Base-by-base conservation (phyloP, 1,139 yeast species). In the Suhomyces guaymorum region DNA sequence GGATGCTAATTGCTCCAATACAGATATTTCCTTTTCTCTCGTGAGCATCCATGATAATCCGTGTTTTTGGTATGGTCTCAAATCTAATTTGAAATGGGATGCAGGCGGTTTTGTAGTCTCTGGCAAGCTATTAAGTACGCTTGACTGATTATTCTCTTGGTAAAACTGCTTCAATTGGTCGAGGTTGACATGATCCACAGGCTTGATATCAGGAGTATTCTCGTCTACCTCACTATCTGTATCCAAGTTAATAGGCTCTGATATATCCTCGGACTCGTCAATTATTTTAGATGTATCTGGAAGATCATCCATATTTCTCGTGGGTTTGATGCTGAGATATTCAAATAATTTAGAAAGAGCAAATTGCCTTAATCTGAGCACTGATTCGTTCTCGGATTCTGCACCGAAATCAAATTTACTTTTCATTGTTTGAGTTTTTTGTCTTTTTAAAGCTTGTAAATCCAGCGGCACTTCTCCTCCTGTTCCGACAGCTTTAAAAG, bases 1-100 rank as follows among this genome's bases (percentile, higher is more conserved):
- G 2, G 45, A 33, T 3, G 65, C 55, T 15, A 67, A 55, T 13
- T 42, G 33, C 30, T 70, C 71, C 25, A 76, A 57, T 5, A 57
- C 41, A 4, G 58, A 68, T 22, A 70, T 61, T 44, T 80, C 83
- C 35, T 74, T 70, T 51, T 83, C 88, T 42, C 85, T 55, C 9
- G 73, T 73, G 7, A 86, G 59, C 89, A 87, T 81, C 96, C 96
- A 87, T 3, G 88, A 76, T 18, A 87, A 60, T 0, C 95, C 95
- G 46, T 82, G 86, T 42, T 74, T 78, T 57, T 89, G 97, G 54
- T 89, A 89, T 2, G 76, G 73, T 37, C 95, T 64, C 33, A 89
- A 61, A 1, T 62, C 61, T 37, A 87, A 46, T 6, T 64, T 64
- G 48, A 88, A 85, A 18, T 81, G 70, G 5, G 61, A 61, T 1